Conservation (phyloP, 2,329 filamentous ascomycete genomes). For the Botrytis squamosa region DNA sequence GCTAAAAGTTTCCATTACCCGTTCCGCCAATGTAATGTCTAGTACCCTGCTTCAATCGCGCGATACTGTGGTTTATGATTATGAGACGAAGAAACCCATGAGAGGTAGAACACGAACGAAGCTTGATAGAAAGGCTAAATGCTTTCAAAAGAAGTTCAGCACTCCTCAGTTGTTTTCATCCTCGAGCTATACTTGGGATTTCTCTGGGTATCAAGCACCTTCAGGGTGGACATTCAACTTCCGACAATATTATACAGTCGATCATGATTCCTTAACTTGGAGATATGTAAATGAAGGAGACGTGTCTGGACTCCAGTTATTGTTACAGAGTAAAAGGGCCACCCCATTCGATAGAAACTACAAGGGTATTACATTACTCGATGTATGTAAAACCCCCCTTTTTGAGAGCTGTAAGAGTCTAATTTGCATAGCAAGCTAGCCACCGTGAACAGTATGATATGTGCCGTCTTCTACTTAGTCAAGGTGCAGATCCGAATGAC, state of each 20-base stretch:
- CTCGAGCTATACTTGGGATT: neutral
- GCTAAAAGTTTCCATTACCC: neutral
- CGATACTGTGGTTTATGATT: neutral
- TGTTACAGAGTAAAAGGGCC: neutral
- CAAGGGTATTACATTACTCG: accelerated
- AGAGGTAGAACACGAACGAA: neutral
- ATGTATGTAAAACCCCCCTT: no score
- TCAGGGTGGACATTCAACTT: neutral
- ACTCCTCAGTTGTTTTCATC: neutral
- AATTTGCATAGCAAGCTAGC: no score
- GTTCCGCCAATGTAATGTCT: neutral
- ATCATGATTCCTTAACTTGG: no score
- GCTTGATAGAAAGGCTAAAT: neutral
- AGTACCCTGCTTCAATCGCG: neutral
- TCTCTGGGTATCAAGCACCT: neutral
- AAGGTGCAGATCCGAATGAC: neutral
- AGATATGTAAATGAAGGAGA: accelerated
- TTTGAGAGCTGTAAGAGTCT: neutral
- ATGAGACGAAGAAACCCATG: neutral
- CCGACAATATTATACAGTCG: neutral
- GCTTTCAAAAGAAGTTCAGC: neutral
- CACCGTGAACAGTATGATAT: no score
- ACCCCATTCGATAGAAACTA: neutral
- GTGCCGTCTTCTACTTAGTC: neutral
- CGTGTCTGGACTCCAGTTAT: accelerated